phyloP scores from a whole-genome alignment of 1,139 yeast species.

The Sugiyamaella sp. region DNA sequence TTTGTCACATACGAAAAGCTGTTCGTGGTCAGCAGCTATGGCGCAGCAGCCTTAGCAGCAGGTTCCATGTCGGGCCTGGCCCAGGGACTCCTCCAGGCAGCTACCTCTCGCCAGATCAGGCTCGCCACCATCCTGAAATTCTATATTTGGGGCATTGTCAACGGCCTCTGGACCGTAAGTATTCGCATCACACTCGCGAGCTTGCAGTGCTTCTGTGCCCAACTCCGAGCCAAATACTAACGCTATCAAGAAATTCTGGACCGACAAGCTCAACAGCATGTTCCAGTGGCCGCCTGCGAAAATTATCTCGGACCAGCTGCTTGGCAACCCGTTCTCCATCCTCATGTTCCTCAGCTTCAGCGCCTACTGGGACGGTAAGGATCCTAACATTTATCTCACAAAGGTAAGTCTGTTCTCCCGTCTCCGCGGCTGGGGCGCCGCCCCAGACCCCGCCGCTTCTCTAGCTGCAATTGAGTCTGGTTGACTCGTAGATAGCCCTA shows the following conservation, averaged over 20 bases:
- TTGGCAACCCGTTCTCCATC: constrained; percentile 43
- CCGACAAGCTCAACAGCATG: constrained; percentile 37
- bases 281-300: constrained; percentile 33
- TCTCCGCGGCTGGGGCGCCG: no score
- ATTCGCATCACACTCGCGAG: no score
- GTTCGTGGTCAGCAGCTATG: constrained; percentile 35
- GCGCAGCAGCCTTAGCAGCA: constrained; percentile 42
- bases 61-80: constrained; percentile 42
- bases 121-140: constrained; percentile 38
- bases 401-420: no score
- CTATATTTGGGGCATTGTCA: constrained; percentile 44
- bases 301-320: constrained; percentile 40
- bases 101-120: constrained; percentile 28
- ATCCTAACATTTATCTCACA: constrained; percentile 39
- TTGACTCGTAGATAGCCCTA: no score
- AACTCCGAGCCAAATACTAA: neutral
- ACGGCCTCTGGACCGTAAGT: constrained; percentile 44
- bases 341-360: constrained; percentile 39
- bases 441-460: no score
- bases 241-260: constrained; percentile 41
- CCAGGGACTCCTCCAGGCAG: constrained; percentile 41
- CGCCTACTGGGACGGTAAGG: constrained; percentile 45
- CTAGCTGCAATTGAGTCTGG: no score
- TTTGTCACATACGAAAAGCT: constrained; percentile 32
- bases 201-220: neutral